These are phyloP conservation scores for Scenedesmus sp. DNA, from an alignment of 163 green algal genomes.

Conservation along the genomic window DNA sequence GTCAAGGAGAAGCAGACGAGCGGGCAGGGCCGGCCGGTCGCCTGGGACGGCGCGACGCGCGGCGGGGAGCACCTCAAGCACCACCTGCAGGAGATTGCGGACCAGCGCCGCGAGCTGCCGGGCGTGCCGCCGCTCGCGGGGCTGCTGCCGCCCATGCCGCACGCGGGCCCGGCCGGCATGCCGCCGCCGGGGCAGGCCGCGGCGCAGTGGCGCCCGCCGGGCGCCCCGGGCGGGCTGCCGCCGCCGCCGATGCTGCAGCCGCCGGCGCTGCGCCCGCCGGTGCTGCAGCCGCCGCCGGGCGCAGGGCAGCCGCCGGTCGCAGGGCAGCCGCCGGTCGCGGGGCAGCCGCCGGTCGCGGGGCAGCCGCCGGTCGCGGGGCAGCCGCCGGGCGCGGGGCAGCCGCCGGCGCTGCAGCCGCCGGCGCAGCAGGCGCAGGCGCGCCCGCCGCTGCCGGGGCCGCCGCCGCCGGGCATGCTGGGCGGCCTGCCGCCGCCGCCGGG, in stretches of 20 bases:
- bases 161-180: not conserved
- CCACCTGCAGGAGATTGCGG: too few species aligned
- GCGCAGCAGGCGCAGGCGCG: not conserved
- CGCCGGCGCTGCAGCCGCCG: not conserved
- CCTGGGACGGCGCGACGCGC: constrained; percentile 73
- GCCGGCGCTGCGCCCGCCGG: constrained; percentile 21
- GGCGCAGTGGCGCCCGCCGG: constrained; percentile 1
- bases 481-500: constrained; percentile 31
- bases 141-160: constrained; percentile 13
- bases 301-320: too few species aligned
- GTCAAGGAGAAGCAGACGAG: constrained; percentile 76
- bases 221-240: not conserved
- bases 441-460: constrained; percentile 7
- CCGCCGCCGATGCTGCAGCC: constrained; percentile 32
- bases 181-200: constrained; percentile 11
- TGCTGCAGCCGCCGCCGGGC: constrained; percentile 11
- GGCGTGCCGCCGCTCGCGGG: not conserved
- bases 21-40: constrained; percentile 64
- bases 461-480: not conserved
- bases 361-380: not conserved
- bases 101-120: not conserved
- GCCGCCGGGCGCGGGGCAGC: constrained; percentile 1
- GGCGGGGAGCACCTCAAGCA: not conserved
- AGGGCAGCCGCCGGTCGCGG: not conserved
- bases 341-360: not conserved